Base-by-base conservation (phyloP, 345 rosid species). In the Carallia brachiata region DNA sequence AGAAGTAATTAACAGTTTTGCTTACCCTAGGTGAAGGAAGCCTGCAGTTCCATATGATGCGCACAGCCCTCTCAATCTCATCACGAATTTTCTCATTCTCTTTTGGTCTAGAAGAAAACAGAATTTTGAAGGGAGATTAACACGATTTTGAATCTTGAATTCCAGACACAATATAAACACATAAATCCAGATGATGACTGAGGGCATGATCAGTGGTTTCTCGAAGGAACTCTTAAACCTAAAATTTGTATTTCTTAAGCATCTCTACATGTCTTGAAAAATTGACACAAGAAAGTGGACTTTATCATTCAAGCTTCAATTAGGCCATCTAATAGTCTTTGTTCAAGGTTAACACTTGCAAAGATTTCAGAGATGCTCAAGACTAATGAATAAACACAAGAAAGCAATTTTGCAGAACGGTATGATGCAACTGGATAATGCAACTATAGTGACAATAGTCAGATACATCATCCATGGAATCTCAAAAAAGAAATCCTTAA, bases 1-100 rank as follows among this genome's bases (percentile, higher is more conserved):
- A 23, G 74, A 67, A 66, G 62, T n/a, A 48, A 68, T 6, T 65
- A 4, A 48, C 36, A 4, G 56, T 13, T 70, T 61, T 18, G 63
- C 89, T 74, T 80, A 93, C 98, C 73, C 98, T 81, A 52, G 98
- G 97, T 37, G 94, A 89, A 65, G 98, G 97, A 70, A 93, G 86
- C 65, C 91, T 80, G 86, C 96, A 91, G 72, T 86, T 87, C 97
- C 98, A 93, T 65, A 93, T 90, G 70, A 93, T 77, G n/a, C 83
- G 85, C n/a, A 93, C 88, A 15, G 97, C 98, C 76, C 85, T 90
- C 76, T 85, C 96, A 73, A 93, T 70, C 76, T 86, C 88, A 56
- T 84, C 83, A 69, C 82, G 76, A 67, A 81, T 74, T 39, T 68
- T 88, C 63, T 87, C 90, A 61, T 93, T 89, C 70, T 89, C 89